These are phyloP conservation scores for Eimeria praecox DNA, from an alignment of 169 alveolate genomes.

Conservation along the genomic window DNA sequence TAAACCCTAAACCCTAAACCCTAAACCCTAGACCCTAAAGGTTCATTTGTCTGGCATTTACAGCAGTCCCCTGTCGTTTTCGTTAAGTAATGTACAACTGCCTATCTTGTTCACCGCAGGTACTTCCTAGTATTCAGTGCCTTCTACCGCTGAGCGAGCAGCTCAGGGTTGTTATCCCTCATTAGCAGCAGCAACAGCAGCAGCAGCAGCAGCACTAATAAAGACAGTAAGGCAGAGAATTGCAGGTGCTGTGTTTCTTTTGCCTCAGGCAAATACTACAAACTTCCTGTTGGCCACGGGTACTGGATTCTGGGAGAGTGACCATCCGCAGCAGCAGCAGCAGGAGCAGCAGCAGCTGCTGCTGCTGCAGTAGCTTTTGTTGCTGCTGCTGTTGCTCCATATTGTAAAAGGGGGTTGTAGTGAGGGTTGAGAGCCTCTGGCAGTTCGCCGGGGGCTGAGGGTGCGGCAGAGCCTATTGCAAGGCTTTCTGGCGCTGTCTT, in stretches of 20 bases:
- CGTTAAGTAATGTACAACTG: too few species aligned
- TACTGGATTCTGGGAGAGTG: conserved; percentile 60
- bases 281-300: conserved; percentile 58
- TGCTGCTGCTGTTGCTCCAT: background rate
- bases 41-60: too few species aligned
- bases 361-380: background rate
- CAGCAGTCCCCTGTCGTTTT: too few species aligned
- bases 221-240: too few species aligned
- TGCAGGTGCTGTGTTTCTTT: background rate
- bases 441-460: background rate
- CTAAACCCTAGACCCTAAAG: background rate
- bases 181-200: background rate
- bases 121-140: too few species aligned
- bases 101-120: too few species aligned
- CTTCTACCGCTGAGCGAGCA: too few species aligned
- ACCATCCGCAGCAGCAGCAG: background rate
- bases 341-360: conserved; percentile 4
- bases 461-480: background rate
- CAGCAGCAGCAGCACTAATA: too few species aligned
- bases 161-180: too few species aligned
- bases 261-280: conserved; percentile 55
- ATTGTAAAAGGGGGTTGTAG: background rate
- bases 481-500: background rate
- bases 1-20: background rate
- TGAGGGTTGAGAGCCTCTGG: background rate